Evolutionary conservation across 176 grass and related monocot genomes (phyloP).

Genomic region (Puya raimondii): DNA sequence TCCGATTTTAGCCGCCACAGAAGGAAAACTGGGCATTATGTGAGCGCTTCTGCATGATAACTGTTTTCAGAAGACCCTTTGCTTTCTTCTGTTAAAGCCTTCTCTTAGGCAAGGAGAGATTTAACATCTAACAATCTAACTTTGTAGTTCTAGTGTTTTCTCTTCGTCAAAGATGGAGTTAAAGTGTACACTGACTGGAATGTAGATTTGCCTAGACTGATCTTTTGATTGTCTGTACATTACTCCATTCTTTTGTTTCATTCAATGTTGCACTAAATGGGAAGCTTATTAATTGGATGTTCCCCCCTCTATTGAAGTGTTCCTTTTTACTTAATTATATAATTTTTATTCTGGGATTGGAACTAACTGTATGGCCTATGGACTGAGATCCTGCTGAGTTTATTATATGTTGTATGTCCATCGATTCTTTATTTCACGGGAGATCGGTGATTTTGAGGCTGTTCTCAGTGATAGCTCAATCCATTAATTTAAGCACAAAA

Average conservation of each 20-base stretch:
- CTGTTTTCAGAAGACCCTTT: neutral
- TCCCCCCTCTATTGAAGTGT: no score
- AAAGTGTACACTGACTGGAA: neutral
- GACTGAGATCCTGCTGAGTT: no score
- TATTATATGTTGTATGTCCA: no score
- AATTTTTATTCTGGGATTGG: no score
- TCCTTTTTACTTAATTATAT: no score
- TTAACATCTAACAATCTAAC: neutral
- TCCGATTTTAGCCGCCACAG: conserved; percentile 66
- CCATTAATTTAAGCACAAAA: no score
- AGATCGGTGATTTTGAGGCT: no score
- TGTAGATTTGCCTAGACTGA: conserved; percentile 10
- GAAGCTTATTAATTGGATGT: neutral
- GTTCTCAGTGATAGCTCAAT: no score
- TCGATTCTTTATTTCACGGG: no score
- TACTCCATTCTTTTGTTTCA: neutral
- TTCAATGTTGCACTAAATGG: conserved; percentile 1
- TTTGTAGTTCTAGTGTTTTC: neutral
- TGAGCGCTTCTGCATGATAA: neutral
- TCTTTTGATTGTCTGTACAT: neutral
- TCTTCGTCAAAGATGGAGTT: neutral
- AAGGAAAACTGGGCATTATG: conserved; percentile 35
- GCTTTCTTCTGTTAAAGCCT: neutral
- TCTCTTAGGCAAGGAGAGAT: conserved; percentile 7
- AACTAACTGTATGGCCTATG: no score